These are phyloP conservation scores for Golubevia pallescens DNA, from an alignment of 1,284 basidiomycete genomes.

Conservation along the genomic window DNA sequence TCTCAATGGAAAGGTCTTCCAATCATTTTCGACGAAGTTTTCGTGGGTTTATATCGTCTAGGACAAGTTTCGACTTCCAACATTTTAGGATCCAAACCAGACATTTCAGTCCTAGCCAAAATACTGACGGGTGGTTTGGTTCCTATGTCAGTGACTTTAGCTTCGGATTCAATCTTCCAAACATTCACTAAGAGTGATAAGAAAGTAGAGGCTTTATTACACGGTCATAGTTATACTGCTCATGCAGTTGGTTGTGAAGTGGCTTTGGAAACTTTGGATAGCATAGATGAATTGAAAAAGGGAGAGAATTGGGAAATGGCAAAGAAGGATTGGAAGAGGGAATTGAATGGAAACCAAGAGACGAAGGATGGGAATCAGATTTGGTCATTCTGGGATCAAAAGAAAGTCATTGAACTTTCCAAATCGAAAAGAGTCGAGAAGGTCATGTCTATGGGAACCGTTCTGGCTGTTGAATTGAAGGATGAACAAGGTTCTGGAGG, in stretches of 20 bases:
- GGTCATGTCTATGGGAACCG: conserved; percentile 52
- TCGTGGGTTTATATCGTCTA: conserved; percentile 86
- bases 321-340: conserved; percentile 14
- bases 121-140: conserved; percentile 91
- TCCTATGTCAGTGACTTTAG: conserved; percentile 84
- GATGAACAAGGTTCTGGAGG: conserved; percentile 17
- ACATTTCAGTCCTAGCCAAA: conserved; percentile 91
- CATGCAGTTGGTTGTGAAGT: conserved; percentile 68
- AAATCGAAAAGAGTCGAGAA: conserved; percentile 23
- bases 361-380: conserved; percentile 1
- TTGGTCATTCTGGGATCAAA: conserved; percentile 52
- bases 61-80: conserved; percentile 67
- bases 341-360: no score
- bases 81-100: conserved; percentile 41
- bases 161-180: conserved; percentile 78
- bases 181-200: conserved; percentile 75
- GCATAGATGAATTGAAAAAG: conserved; percentile 24
- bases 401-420: conserved; percentile 26
- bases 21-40: conserved; percentile 95
- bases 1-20: conserved; percentile 77
- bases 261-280: conserved; percentile 41
- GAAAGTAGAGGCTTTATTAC: conserved; percentile 85
- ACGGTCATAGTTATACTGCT: conserved; percentile 94
- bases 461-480: conserved; percentile 46
- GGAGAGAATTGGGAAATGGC: conserved; percentile 13